Evolutionary conservation across 768 basidiomycete species (phyloP), one percentile per base, ranked within the genome.

Genomic region (Pisolithus microcarpus): DNA sequence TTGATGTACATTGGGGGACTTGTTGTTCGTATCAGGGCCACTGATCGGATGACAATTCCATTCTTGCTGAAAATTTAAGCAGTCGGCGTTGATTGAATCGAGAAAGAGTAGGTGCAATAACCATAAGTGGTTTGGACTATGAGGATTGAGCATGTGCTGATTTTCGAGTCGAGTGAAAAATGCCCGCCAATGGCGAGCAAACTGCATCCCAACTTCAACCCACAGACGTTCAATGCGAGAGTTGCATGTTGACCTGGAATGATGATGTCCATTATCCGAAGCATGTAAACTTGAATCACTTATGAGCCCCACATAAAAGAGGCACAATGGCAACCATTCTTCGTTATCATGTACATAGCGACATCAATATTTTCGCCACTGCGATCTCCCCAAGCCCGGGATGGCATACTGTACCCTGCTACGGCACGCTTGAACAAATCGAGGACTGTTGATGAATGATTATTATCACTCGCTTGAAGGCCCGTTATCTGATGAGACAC

Each of bases 231-330:
- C 62, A 19, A 69, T 69, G 0, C 52, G 51, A 1, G 58, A 56
- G 38, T 69, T 69, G 7, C 54, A 57, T 11, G 59, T 58, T 8
- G 58, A 64, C 18, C 64, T 54, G 18, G 11, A 7, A 13, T 24
- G 42, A 11, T 10, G 9, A 11, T 4, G 11, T 31, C 11, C 11
- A 10, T 31, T 31, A 42, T 40, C 23, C 51, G 2, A 42, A 30
- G 8, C 24, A 15, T 23, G 18, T 15, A 30, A 8, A 13, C 21
- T 1, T 49, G 1, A 47, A 15, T 7, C 16, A 43, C 59, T 51
- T 54, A 68, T 68, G 59, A 38, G 24, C 72, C 72, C 63, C 65
- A 73, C 8, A 73, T 73, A 40, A 72, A 74, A 4, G 68, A 72
- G 2, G 66, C 65, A 10, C 48, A 23, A 3, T 53, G 49, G 0